A percentile compares a stretch with the other conserved stretches of the same genome.
phyloP scores from a whole-genome alignment of 345 rosid genomes.

The Xanthoceras sorbifolium region DNA sequence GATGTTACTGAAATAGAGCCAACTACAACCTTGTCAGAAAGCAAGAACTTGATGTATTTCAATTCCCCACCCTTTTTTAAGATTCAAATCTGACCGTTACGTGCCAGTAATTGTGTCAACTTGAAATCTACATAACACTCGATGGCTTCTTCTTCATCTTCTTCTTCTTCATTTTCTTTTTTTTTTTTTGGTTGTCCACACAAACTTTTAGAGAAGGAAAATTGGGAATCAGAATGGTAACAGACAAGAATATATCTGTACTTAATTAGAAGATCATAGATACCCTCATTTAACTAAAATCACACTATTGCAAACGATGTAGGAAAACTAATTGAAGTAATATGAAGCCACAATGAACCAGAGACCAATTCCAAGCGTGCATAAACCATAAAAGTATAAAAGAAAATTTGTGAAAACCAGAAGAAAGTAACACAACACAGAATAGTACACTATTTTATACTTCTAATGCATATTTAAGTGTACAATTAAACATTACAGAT shows the following conservation, averaged over 20 bases:
- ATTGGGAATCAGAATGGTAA: no score
- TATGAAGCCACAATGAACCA: not conserved
- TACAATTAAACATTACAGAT: not conserved
- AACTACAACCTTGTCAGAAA: not conserved
- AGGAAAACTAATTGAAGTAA: not conserved
- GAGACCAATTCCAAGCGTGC: not conserved
- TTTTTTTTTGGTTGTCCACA: no score
- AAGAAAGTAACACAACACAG: not conserved
- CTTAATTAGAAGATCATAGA: no score
- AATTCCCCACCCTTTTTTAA: constrained; percentile 73
- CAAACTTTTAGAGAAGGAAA: no score
- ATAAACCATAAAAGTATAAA: not conserved
- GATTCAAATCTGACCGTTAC: constrained; percentile 88
- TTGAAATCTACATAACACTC: constrained; percentile 56
- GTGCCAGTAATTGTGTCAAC: constrained; percentile 86
- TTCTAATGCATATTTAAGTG: not conserved
- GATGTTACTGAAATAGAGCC: not conserved
- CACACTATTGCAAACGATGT: not conserved
- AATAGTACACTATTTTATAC: not conserved
- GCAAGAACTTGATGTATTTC: not conserved
- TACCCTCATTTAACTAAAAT: not conserved
- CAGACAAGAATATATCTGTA: no score
- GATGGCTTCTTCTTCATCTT: no score
- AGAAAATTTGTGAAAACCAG: not conserved
- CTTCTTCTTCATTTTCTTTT: no score